phyloP scores from a whole-genome alignment of 2,329 filamentous ascomycete genomes.

The Coniochaeta prunicola region DNA sequence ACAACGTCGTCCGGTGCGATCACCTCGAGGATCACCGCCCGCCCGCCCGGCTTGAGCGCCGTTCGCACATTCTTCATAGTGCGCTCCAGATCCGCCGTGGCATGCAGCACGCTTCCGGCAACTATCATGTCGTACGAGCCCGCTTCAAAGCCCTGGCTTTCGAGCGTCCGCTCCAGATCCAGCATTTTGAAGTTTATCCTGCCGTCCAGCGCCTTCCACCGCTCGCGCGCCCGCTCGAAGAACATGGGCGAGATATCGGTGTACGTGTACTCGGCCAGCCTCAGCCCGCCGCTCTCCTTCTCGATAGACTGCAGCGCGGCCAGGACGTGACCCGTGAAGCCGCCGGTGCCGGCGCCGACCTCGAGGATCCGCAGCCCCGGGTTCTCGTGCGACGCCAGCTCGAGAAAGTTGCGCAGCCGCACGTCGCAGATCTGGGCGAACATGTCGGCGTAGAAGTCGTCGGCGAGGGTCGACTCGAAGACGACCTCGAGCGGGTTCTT shows the following conservation, averaged over 20 bases:
- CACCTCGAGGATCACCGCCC: constrained; percentile 4
- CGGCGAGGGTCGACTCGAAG: constrained; percentile 25
- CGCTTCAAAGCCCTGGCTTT: constrained; percentile 23
- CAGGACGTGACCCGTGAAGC: background rate
- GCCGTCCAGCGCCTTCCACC: constrained; percentile 4
- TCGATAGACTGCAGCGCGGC: constrained; percentile 3
- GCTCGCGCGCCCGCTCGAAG: constrained; percentile 4
- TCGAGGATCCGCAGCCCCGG: constrained; percentile 3
- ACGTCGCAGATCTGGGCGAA: constrained; percentile 18
- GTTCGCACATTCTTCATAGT: constrained; percentile 15
- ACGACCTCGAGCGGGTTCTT: constrained; percentile 27
- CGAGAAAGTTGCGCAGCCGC: constrained; percentile 16
- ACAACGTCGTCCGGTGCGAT: constrained; percentile 5
- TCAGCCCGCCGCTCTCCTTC: background rate
- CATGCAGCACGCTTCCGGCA: constrained; percentile 10
- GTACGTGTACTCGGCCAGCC: constrained; percentile 5
- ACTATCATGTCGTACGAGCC: constrained; percentile 17
- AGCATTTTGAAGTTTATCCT: constrained; percentile 5
- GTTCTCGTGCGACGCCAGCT: constrained; percentile 15
- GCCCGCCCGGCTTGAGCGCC: constrained; percentile 4
- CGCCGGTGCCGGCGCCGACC: constrained; percentile 5
- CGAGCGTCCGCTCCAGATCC: constrained; percentile 7
- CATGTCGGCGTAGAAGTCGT: constrained; percentile 25
- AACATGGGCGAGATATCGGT: constrained; percentile 6
- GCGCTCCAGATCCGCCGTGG: constrained; percentile 3